Percentiles rank a stretch among this genome's conserved stretches.
These are phyloP conservation scores for Secale cereale DNA, from an alignment of 176 grass and related monocot species.

Conservation along the genomic window DNA sequence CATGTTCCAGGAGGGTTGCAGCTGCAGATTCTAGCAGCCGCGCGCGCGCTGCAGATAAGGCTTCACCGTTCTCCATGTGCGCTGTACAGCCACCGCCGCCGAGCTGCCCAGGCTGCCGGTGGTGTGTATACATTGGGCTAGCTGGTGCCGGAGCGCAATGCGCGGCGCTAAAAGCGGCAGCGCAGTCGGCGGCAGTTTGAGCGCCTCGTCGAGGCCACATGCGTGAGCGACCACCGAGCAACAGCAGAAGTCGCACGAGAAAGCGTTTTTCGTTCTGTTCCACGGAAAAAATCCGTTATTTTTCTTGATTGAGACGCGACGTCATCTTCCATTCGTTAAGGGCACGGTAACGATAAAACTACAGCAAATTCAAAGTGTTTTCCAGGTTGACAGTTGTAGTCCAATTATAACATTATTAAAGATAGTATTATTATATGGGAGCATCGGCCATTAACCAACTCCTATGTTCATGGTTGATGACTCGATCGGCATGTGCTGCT, in stretches of 20 bases:
- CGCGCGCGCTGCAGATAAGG: not conserved
- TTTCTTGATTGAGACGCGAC: no score
- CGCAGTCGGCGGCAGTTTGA: not conserved
- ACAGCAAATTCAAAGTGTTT: no score
- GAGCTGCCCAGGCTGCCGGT: not conserved
- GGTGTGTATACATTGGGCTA: not conserved
- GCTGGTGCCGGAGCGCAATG: slow-evolving; percentile 6
- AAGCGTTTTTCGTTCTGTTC: not conserved
- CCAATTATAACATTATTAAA: no score
- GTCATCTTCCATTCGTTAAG: not conserved
- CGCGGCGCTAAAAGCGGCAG: slow-evolving; percentile 30
- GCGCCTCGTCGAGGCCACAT: not conserved
- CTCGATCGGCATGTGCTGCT: no score
- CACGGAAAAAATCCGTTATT: not conserved
- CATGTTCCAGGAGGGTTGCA: not conserved
- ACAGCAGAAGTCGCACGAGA: not conserved
- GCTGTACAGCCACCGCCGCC: not conserved
- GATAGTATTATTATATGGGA: no score
- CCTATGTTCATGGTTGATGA: no score
- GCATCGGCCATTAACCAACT: no score
- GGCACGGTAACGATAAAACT: not conserved
- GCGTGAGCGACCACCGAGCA: not conserved
- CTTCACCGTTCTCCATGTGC: not conserved
- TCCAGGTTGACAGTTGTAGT: no score
- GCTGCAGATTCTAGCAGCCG: not conserved